Evolutionary conservation across 2,329 filamentous ascomycete species (phyloP).

Genomic region (Colletotrichum musicola): DNA sequence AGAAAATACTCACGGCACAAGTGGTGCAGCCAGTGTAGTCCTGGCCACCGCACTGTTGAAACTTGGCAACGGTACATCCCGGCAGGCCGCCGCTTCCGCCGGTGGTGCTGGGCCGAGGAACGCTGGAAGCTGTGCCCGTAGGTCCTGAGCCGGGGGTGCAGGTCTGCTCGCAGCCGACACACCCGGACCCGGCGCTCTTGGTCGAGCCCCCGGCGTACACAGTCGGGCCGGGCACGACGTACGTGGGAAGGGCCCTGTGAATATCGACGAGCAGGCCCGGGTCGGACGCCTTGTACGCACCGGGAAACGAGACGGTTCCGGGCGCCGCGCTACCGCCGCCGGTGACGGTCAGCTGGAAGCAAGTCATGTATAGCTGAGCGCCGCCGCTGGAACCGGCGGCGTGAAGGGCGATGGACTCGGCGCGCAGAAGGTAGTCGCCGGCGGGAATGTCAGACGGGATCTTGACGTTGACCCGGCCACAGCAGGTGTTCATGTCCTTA

Average conservation of each 20-base stretch:
- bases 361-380: slow-evolving; percentile 53
- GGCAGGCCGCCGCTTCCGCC: slow-evolving; percentile 18
- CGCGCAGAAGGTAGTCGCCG: slow-evolving; percentile 66
- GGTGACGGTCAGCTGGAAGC: slow-evolving; percentile 45
- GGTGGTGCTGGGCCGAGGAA: slow-evolving; percentile 33
- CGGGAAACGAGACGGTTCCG: slow-evolving; percentile 40
- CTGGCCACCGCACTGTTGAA: slow-evolving; percentile 26
- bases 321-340: slow-evolving; percentile 44
- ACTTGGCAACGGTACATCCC: slow-evolving; percentile 36
- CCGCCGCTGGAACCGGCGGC: slow-evolving; percentile 50
- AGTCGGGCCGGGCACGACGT: slow-evolving; percentile 58
- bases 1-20: slow-evolving; percentile 24
- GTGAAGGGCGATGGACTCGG: slow-evolving; percentile 68
- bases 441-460: slow-evolving; percentile 61
- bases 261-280: slow-evolving; percentile 63
- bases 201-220: slow-evolving; percentile 56
- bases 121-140: slow-evolving; percentile 43
- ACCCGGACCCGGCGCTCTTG: slow-evolving; percentile 55
- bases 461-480: slow-evolving; percentile 31
- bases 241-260: slow-evolving; percentile 54
- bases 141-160: slow-evolving; percentile 51
- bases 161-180: slow-evolving; percentile 55
- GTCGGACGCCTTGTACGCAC: slow-evolving; percentile 45
- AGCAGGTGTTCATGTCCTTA: slow-evolving; percentile 38
- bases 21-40: slow-evolving; percentile 35